Percentiles rank a stretch among this genome's conserved stretches.
Evolutionary conservation across 768 basidiomycete genomes (phyloP).

Genomic region (Cystobasidium ongulense): DNA sequence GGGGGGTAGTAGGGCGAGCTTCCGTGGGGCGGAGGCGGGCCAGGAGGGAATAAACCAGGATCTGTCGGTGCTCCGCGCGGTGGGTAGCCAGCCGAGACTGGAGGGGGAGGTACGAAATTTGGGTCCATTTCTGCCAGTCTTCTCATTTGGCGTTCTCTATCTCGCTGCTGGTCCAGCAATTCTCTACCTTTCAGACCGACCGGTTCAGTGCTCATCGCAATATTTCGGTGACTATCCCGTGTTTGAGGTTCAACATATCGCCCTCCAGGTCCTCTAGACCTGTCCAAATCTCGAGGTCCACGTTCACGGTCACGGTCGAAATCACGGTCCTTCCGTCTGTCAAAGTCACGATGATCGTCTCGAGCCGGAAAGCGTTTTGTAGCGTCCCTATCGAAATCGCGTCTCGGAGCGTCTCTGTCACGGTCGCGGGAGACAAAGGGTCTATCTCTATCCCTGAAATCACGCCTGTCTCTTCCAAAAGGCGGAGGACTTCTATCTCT

Average conservation of each 20-base stretch:
- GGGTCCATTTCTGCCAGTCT: not conserved
- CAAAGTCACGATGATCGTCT: not conserved
- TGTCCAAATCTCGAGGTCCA: not conserved
- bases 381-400: not conserved
- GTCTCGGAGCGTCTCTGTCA: not conserved
- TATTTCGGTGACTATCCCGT: not conserved
- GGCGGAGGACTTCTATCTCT: not conserved
- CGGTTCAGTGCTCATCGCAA: not conserved
- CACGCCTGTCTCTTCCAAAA: not conserved
- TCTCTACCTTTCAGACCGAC: not conserved
- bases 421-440: not conserved
- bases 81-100: not conserved
- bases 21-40: not conserved
- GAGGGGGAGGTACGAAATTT: not conserved
- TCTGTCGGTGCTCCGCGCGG: not conserved
- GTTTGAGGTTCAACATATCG: not conserved
- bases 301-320: not conserved
- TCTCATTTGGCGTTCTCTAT: not conserved
- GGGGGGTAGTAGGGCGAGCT: not conserved
- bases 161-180: not conserved
- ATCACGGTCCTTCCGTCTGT: not conserved
- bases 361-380: not conserved
- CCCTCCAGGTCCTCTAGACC: not conserved
- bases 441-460: conserved; percentile 20
- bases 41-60: not conserved